Base-by-base conservation (phyloP, 768 basidiomycete genomes). In the Russula sp. region DNA sequence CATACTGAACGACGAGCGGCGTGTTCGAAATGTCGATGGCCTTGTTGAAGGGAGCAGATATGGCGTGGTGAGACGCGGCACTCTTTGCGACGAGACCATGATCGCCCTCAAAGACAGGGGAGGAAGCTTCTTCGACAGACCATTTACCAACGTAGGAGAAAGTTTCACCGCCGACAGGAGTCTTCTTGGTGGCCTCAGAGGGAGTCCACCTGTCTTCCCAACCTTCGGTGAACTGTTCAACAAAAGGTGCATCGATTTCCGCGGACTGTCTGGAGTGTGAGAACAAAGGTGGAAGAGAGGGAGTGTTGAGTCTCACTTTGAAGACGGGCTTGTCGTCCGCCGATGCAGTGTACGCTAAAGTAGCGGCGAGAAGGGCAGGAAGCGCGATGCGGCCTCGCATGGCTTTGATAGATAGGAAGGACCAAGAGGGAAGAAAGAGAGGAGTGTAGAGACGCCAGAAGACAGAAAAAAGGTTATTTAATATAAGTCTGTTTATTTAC, bases 121-220 rank as follows among this genome's bases (percentile, higher is more conserved):
- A 79, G 44, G 87, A 77, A 59, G 95, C 87, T 52, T 94, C 92
- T 78, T 98, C 95, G 71, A 98, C 93, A 69, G 87, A 82, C 97
- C 97, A 99, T 74, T 93, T 85, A 73, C 97, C 97, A 73, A 98
- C 94, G 76, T 98, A 97, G 73, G 89, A 92, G 81, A 94, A 97
- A 44, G 88, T 98, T 82, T 99, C 97, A 68, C 90, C 87, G 67
- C 94, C 92, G 61, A 92, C 92, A 56, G 93, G 89, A 16, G 94
- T 96, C 85, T 96, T 94, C 84, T 98, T 98, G 70, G 94, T 98
- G 9, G 97, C 97, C 74, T 94, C 89, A 5, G 95, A 98, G 42
- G 95, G 88, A 57, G 92, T 94, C 96, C 97, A 99, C 62, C 95
- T 90, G 67, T 89, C 81, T 14, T 87, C 72, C 88, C 94, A 96